phyloP scores from a whole-genome alignment of 305 asterid species.

The Coffea humblotiana region DNA sequence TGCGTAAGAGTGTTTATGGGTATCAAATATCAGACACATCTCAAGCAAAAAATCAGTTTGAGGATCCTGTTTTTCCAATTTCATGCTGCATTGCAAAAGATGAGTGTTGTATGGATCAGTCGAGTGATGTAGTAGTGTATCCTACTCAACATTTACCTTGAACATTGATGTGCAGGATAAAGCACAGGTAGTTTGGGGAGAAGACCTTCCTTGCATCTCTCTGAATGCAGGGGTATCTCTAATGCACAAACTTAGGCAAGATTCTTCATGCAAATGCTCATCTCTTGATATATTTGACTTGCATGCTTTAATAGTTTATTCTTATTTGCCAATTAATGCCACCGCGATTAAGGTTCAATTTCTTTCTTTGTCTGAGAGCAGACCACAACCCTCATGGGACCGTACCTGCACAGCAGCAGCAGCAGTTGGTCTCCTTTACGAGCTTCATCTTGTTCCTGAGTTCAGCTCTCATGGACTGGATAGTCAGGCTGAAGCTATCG shows the following conservation, averaged over 20 bases:
- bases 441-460: constrained; percentile 62
- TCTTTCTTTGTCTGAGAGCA: constrained; percentile 30
- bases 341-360: not conserved
- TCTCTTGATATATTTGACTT: not conserved
- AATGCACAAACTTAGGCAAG: constrained; percentile 84
- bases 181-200: constrained; percentile 61
- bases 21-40: not conserved
- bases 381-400: constrained; percentile 97
- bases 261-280: not conserved
- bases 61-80: not conserved
- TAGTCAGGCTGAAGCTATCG: constrained; percentile 62
- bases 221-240: constrained; percentile 67
- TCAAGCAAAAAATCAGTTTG: not conserved
- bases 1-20: not conserved
- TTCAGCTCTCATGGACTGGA: constrained; percentile 50
- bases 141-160: constrained; percentile 12
- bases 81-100: not conserved
- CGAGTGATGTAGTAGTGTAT: not conserved
- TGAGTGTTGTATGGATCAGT: not conserved
- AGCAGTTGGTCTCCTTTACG: constrained; percentile 73
- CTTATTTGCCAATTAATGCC: not conserved
- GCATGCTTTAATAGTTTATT: not conserved
- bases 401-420: constrained; percentile 94
- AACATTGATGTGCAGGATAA: constrained; percentile 46
- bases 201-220: constrained; percentile 71